These are phyloP conservation scores for Alternaria tenuissima DNA, from an alignment of 2,329 filamentous ascomycete genomes.

Conservation along the genomic window DNA sequence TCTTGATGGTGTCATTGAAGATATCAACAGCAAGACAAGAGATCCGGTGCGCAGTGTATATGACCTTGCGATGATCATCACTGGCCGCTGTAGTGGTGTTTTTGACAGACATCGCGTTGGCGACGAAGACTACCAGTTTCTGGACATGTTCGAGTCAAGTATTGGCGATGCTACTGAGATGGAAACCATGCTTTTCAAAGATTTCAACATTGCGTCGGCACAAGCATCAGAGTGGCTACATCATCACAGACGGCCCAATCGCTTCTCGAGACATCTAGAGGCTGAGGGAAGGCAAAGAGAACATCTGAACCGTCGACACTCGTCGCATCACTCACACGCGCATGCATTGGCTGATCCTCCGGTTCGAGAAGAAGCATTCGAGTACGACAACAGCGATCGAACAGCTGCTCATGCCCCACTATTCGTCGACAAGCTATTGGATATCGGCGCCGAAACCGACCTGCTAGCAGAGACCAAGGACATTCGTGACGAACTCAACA, in stretches of 20 bases:
- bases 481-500: slow-evolving; percentile 72
- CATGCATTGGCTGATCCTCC: slow-evolving; percentile 38
- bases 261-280: slow-evolving; percentile 49
- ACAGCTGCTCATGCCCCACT: slow-evolving; percentile 46
- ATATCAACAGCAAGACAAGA: slow-evolving; percentile 70
- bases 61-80: slow-evolving; percentile 69
- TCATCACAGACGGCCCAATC: slow-evolving; percentile 55
- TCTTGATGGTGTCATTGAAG: slow-evolving; percentile 68
- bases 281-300: slow-evolving; percentile 44
- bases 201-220: slow-evolving; percentile 67
- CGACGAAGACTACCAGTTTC: slow-evolving; percentile 68
- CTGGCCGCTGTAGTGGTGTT: slow-evolving; percentile 65
- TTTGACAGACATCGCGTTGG: slow-evolving; percentile 67
- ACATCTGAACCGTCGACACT: slow-evolving; percentile 39
- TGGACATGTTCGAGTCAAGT: slow-evolving; percentile 73
- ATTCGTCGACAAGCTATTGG: slow-evolving; percentile 65
- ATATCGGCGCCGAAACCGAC: slow-evolving; percentile 68
- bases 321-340: slow-evolving; percentile 37
- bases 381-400: slow-evolving; percentile 39
- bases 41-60: slow-evolving; percentile 68
- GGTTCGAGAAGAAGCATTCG: slow-evolving; percentile 38
- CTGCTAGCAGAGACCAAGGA: slow-evolving; percentile 71
- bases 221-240: slow-evolving; percentile 65
- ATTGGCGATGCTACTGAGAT: slow-evolving; percentile 61
- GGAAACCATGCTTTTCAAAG: slow-evolving; percentile 67